Percentiles rank a stretch among this genome's conserved stretches.
Conservation (phyloP, 371 early-diverging fungal species). For the Zopfochytrium polystomum region DNA sequence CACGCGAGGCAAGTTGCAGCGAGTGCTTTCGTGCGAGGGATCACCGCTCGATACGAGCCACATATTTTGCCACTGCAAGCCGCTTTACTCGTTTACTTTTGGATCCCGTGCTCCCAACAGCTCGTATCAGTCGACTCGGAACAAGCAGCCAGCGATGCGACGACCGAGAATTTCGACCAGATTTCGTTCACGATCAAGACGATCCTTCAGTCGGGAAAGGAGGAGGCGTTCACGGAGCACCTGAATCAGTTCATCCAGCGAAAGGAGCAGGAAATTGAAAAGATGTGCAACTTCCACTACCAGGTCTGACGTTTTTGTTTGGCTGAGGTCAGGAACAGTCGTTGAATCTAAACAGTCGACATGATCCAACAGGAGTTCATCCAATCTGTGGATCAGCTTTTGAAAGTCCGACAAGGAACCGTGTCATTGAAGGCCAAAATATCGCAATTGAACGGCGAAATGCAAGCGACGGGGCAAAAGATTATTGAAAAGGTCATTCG, state of each 20-base stretch:
- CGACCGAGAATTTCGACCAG: conserved; percentile 43
- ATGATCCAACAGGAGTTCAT: conserved; percentile 95
- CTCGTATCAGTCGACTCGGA: too few relatives aligned
- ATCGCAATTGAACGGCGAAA: conserved; percentile 72
- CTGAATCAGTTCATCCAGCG: conserved; percentile 72
- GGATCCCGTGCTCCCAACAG: too few relatives aligned
- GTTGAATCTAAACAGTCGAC: too few relatives aligned
- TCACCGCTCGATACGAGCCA: too few relatives aligned
- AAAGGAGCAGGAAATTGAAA: conserved; percentile 96
- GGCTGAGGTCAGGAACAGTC: not conserved
- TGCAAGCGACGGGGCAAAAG: conserved; percentile 77
- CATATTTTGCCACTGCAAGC: too few relatives aligned
- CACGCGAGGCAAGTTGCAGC: too few relatives aligned
- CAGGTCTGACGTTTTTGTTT: conserved; percentile 54
- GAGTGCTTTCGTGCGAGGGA: too few relatives aligned
- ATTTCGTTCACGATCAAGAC: conserved; percentile 71
- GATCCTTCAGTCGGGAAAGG: conserved; percentile 79
- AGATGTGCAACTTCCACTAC: conserved; percentile 93
- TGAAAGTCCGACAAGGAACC: conserved; percentile 89
- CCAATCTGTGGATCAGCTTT: conserved; percentile 88
- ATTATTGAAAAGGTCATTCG: conserved; percentile 68
- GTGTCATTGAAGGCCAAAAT: conserved; percentile 80
- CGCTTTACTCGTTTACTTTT: too few relatives aligned
- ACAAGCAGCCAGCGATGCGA: too few relatives aligned
- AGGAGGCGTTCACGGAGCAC: conserved; percentile 83